phyloP scores from a whole-genome alignment of 192 early-diverging fungal species.

The Linnemannia elongata region DNA sequence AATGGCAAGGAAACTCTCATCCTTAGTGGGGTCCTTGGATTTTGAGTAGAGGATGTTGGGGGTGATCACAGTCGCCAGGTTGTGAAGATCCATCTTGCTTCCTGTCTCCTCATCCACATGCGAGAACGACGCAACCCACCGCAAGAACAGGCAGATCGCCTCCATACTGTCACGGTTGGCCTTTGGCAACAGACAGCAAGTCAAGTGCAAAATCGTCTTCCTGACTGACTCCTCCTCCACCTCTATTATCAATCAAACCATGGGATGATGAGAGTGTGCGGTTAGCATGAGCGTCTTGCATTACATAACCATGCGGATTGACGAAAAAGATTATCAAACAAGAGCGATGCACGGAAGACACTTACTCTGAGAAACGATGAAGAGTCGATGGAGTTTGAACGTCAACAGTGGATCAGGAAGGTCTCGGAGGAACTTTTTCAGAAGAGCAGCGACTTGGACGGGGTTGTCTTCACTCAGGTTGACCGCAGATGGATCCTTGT shows the following conservation, averaged over 20 bases:
- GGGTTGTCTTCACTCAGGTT: conserved; percentile 81
- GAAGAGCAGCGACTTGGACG: conserved; percentile 93
- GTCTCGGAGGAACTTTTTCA: conserved; percentile 97
- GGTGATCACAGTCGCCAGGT: conserved; percentile 93
- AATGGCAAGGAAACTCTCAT: conserved; percentile 79
- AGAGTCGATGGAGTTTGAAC: conserved; percentile 87
- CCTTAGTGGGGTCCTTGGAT: conserved; percentile 83
- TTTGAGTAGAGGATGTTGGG: conserved; percentile 94
- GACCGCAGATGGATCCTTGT: conserved; percentile 82
- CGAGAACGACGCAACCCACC: conserved; percentile 86
- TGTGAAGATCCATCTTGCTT: conserved; percentile 94
- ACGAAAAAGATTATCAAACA: neutral
- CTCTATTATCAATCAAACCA: conserved; percentile 46
- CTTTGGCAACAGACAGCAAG: conserved; percentile 88
- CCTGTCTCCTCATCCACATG: conserved; percentile 78
- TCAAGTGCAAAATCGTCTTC: conserved; percentile 82
- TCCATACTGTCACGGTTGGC: conserved; percentile 93
- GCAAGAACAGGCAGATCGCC: conserved; percentile 90
- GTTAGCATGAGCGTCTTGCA: neutral
- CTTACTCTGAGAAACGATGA: conserved; percentile 82
- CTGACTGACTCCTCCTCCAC: conserved; percentile 65
- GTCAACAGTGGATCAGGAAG: conserved; percentile 96
- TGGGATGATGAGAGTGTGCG: neutral
- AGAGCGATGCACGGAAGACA: neutral
- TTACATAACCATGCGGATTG: neutral